These are phyloP conservation scores for Crataegus laevigata DNA, from an alignment of 306 rosid species.

Conservation along the genomic window DNA sequence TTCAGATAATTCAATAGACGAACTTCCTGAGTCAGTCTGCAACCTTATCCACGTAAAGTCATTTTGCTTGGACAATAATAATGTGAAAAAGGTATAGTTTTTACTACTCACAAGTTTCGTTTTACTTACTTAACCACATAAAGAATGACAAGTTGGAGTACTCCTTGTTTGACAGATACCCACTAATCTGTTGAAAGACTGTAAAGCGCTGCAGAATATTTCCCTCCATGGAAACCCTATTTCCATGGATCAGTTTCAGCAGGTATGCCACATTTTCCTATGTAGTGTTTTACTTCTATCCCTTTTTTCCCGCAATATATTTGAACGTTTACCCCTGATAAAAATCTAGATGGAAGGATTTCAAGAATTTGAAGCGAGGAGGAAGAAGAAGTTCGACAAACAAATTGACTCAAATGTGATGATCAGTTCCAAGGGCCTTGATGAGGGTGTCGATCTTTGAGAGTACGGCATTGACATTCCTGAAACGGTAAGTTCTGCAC, in stretches of 20 bases:
- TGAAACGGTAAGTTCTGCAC: constrained; percentile 5
- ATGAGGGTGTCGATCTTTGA: constrained; percentile 88
- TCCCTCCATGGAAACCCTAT: constrained; percentile 91
- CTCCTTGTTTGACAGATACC: constrained; percentile 53
- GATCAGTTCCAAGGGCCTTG: constrained; percentile 88
- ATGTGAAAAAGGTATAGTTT: constrained; percentile 61
- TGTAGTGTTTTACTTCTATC: background rate
- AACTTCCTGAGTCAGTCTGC: constrained; percentile 76
- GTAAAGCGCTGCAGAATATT: constrained; percentile 81
- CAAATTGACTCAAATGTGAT: constrained; percentile 87
- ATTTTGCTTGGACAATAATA: constrained; percentile 70
- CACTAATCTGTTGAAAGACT: constrained; percentile 62
- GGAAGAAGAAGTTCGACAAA: constrained; percentile 92
- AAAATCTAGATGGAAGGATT: constrained; percentile 74
- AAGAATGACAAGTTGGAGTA: background rate
- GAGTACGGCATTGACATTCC: background rate
- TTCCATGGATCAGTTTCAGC: constrained; percentile 89
- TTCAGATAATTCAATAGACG: constrained; percentile 86
- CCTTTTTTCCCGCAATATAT: background rate
- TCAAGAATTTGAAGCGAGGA: constrained; percentile 84
- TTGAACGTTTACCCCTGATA: constrained; percentile 6
- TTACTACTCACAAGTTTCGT: background rate
- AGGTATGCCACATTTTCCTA: constrained; percentile 35
- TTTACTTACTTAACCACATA: background rate
- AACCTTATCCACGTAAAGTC: constrained; percentile 80